Evolutionary conservation across 176 grass and related monocot species (phyloP), one percentile per base, ranked within the genome.

Genomic region (Oryza glaberrima): DNA sequence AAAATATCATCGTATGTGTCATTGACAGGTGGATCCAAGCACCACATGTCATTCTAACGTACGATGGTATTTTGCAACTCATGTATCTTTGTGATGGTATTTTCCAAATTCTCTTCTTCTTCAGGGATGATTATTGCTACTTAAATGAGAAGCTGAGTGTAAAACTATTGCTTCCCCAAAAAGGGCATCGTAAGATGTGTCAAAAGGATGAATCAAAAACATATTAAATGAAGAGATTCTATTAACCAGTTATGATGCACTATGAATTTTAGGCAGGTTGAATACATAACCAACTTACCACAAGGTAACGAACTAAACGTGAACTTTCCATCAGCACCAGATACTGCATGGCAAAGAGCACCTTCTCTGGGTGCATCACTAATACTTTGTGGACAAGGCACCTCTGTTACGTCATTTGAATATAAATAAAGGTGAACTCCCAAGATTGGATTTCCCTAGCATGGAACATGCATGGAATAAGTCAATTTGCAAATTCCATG

Each of bases 401-500:
- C 91, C 41, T 90, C 76, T 3, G 58, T 80, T 40, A 98, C 78
- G 26, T 98, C 96, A 70, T 87, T 92, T 81, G 96, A 98, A 92
- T 98, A 96, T 65, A 99, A 79, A 77, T 90, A 99, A 30, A 99
- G 23, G 60, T 94, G 84, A 65, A 99, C 96, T 83, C 96, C 96
- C 83, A 96, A 85, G 65, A 99, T 99, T 38, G 96, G 96, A 76
- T 99, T 99, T 73, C 96, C 96, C 96, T 99, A 66, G 58, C 56
- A 70, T 67, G 64, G 41, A 61, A 84, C 76, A 69, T 61, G 17
- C 11, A 60, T 32, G 22, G 15, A 69, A 73, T 68, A 56, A 66
- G 13, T 87, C 65, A 73, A 79, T 49, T 6, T 64, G 48, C 72
- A 69, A 75, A 76, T 71, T 74, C 67, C 49, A 67, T 12, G 54